Conservation (phyloP, 805 yeast genomes). For the Diddensiella transvaalensis region DNA sequence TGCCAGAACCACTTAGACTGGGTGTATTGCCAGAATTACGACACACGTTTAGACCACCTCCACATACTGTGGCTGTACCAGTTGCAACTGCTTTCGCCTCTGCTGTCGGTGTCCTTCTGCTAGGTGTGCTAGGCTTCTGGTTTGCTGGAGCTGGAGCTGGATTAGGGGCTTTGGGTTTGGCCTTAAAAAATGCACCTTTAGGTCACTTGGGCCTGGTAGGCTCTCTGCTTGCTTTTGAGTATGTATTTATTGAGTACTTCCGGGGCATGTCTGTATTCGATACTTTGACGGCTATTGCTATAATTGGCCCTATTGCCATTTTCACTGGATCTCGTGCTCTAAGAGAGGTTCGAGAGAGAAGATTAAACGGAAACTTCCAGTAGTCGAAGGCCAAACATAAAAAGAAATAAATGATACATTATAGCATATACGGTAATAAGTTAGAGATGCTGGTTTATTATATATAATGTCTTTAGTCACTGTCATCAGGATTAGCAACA, state of each 20-base stretch:
- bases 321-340: conserved; percentile 66
- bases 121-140: conserved; percentile 39
- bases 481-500: conserved; percentile 39
- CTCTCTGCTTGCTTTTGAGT: conserved; percentile 49
- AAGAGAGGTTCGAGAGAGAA: conserved; percentile 37
- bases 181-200: conserved; percentile 36
- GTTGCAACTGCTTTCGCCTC: conserved; percentile 52
- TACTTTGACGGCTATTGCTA: conserved; percentile 46
- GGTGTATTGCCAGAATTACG: conserved; percentile 58
- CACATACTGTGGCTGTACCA: conserved; percentile 47
- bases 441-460: too few relatives aligned
- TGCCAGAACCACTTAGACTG: conserved; percentile 19
- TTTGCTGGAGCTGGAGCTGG: conserved; percentile 26
- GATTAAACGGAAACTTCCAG: conserved; percentile 22
- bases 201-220: conserved; percentile 44
- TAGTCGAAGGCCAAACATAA: too few relatives aligned
- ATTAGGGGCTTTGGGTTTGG: conserved; percentile 28
- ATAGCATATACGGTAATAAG: too few relatives aligned
- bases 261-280: conserved; percentile 57
- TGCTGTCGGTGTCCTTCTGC: conserved; percentile 40
- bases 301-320: conserved; percentile 52
- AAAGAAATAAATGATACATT: conserved; percentile 1
- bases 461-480: conserved; percentile 9
- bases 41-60: conserved; percentile 57
- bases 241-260: conserved; percentile 54